Percentiles rank a stretch among this genome's conserved stretches.
phyloP scores from a whole-genome alignment of 805 yeast species.

The Ogataea siamensis region DNA sequence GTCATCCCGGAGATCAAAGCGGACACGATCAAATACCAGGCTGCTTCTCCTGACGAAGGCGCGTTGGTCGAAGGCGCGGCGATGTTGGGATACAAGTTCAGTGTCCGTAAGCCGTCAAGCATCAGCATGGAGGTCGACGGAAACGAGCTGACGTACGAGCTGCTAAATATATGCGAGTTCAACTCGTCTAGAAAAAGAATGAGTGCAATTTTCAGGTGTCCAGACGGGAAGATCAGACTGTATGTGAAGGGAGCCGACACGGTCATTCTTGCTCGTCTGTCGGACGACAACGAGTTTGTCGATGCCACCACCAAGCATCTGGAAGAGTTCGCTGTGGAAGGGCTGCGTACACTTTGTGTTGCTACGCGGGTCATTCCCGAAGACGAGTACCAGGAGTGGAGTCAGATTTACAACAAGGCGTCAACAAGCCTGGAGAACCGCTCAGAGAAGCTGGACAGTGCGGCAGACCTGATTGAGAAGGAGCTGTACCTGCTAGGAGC shows the following conservation, averaged over 20 bases:
- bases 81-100: slow-evolving; percentile 76
- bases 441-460: slow-evolving; percentile 73
- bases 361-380: slow-evolving; percentile 81
- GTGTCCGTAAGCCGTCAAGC: slow-evolving; percentile 79
- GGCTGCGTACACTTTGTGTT: slow-evolving; percentile 89
- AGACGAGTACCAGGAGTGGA: slow-evolving; percentile 75
- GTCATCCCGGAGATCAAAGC: slow-evolving; percentile 87
- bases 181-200: slow-evolving; percentile 96
- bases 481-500: slow-evolving; percentile 86
- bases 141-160: slow-evolving; percentile 60
- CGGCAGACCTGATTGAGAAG: slow-evolving; percentile 84
- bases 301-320: slow-evolving; percentile 80
- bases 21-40: slow-evolving; percentile 84
- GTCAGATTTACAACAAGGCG: slow-evolving; percentile 65
- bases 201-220: slow-evolving; percentile 92
- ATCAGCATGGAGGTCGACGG: slow-evolving; percentile 64
- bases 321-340: slow-evolving; percentile 96
- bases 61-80: slow-evolving; percentile 98
- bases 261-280: slow-evolving; percentile 83
- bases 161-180: slow-evolving; percentile 90
- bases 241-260: slow-evolving; percentile 98
- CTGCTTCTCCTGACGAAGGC: slow-evolving; percentile 99
- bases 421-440: slow-evolving; percentile 78
- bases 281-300: slow-evolving; percentile 71
- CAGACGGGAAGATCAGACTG: slow-evolving; percentile 85